phyloP scores from a whole-genome alignment of 2,329 filamentous ascomycete genomes.

The Fusarium multiceps region DNA sequence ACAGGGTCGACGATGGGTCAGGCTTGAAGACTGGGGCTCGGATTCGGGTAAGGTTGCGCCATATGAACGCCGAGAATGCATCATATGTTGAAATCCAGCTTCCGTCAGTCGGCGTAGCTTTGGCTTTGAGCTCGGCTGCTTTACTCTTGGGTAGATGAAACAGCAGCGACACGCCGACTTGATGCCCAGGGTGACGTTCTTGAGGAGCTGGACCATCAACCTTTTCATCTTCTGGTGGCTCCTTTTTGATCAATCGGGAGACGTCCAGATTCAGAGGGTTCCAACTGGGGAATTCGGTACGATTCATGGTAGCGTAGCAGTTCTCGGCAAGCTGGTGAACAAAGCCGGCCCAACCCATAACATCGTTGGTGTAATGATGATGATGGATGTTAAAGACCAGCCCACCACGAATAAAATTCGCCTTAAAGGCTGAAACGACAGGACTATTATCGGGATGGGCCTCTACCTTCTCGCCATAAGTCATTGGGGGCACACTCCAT shows the following conservation, averaged over 20 bases:
- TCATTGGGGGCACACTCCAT: conserved; percentile 54
- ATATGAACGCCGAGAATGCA: conserved; percentile 56
- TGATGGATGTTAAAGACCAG: conserved; percentile 56
- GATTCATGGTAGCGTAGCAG: conserved; percentile 50
- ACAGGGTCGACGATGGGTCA: conserved; percentile 42
- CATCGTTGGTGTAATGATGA: conserved; percentile 58
- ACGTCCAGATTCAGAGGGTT: conserved; percentile 51
- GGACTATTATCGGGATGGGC: conserved; percentile 51
- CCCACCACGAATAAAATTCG: conserved; percentile 56
- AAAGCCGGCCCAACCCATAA: conserved; percentile 55
- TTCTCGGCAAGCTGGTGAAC: conserved; percentile 57
- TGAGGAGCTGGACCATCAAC: conserved; percentile 48
- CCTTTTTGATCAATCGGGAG: conserved; percentile 48
- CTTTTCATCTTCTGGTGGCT: conserved; percentile 43
- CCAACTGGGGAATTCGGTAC: conserved; percentile 49
- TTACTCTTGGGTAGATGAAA: conserved; percentile 60
- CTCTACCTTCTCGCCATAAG: conserved; percentile 54
- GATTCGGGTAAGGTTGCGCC: conserved; percentile 53
- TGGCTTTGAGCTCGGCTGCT: conserved; percentile 53
- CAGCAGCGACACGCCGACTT: conserved; percentile 45
- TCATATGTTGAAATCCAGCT: conserved; percentile 60
- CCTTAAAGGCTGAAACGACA: conserved; percentile 52
- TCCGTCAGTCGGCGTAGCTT: conserved; percentile 50
- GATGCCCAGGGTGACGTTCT: conserved; percentile 47
- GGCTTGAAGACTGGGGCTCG: conserved; percentile 51